Evolutionary conservation across 352 stramenopile species (phyloP).

Genomic region (Phytophthora hibernalis): DNA sequence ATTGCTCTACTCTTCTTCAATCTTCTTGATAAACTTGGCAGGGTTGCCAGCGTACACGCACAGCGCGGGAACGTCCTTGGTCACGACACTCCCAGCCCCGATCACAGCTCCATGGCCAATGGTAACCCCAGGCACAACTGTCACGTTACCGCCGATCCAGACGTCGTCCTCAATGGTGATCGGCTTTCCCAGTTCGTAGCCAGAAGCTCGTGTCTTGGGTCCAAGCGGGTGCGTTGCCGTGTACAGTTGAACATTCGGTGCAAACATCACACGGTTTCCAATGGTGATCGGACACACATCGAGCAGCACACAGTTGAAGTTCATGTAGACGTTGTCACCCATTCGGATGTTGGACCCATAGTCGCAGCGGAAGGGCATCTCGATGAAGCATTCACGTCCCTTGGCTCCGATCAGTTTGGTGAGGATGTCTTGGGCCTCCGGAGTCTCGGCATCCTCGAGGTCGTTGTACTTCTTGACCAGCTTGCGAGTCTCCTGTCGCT

Average conservation of each 20-base stretch:
- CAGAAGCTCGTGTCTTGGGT: constrained; percentile 42
- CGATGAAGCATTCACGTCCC: constrained; percentile 59
- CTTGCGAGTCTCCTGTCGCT: constrained; percentile 43
- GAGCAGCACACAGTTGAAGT: constrained; percentile 90
- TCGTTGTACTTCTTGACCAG: constrained; percentile 59
- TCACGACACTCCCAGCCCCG: constrained; percentile 83
- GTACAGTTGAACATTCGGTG: constrained; percentile 80
- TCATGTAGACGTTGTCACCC: constrained; percentile 85
- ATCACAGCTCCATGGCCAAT: constrained; percentile 73
- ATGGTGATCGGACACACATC: constrained; percentile 85
- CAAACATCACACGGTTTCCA: constrained; percentile 77
- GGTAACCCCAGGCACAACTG: constrained; percentile 66
- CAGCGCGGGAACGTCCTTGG: constrained; percentile 72
- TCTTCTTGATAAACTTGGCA: constrained; percentile 74
- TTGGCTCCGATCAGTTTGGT: constrained; percentile 52
- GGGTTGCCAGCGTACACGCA: constrained; percentile 75
- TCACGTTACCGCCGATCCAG: constrained; percentile 80
- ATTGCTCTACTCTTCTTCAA: constrained; percentile 41
- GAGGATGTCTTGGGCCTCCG: constrained; percentile 37
- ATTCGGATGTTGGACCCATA: constrained; percentile 88
- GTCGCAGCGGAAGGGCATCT: constrained; percentile 90
- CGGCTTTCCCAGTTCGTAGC: constrained; percentile 67
- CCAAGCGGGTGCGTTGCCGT: constrained; percentile 82
- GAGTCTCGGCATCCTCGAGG: constrained; percentile 29
- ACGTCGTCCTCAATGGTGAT: constrained; percentile 85